Percentiles rank a stretch among this genome's conserved stretches.
Conservation (phyloP, 2,329 filamentous ascomycete species). For the Tolypocladium amazonense region DNA sequence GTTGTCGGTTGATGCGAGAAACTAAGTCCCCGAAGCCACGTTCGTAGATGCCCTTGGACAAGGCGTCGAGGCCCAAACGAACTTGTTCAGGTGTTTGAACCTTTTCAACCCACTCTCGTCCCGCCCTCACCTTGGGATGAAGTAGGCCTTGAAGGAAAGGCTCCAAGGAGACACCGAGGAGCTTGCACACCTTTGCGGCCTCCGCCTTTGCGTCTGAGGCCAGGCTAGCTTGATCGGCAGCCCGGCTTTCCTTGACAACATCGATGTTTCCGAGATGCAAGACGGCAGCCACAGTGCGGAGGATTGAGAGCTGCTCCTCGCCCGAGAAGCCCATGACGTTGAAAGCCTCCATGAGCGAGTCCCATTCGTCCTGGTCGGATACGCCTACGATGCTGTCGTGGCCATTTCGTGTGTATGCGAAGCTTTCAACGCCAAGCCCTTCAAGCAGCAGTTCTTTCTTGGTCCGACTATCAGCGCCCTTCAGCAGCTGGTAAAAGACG, state of each 20-base stretch:
- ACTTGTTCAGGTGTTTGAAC: conserved; percentile 97
- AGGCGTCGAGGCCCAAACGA: conserved; percentile 75
- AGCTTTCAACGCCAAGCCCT: conserved; percentile 69
- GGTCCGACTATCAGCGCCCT: conserved; percentile 64
- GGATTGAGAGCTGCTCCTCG: conserved; percentile 70
- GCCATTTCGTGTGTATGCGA: conserved; percentile 82
- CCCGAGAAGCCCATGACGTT: conserved; percentile 86
- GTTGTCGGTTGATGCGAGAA: conserved; percentile 77
- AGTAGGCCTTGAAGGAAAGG: conserved; percentile 81
- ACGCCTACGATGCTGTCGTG: conserved; percentile 88
- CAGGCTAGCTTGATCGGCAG: conserved; percentile 81
- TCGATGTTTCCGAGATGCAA: conserved; percentile 87
- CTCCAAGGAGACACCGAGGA: conserved; percentile 76
- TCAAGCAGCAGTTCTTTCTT: conserved; percentile 69
- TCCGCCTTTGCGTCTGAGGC: conserved; percentile 64
- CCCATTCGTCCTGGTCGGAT: conserved; percentile 87
- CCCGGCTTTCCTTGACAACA: conserved; percentile 81
- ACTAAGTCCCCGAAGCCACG: conserved; percentile 91
- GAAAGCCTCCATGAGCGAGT: conserved; percentile 81
- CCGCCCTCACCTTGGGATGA: conserved; percentile 89
- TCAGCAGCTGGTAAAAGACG: conserved; percentile 90
- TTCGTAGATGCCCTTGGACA: conserved; percentile 96
- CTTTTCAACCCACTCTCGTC: conserved; percentile 96
- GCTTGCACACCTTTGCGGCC: conserved; percentile 66
- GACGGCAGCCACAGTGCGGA: conserved; percentile 82